Evolutionary conservation across 768 basidiomycete species (phyloP).

Genomic region (Pisolithus microcarpus): DNA sequence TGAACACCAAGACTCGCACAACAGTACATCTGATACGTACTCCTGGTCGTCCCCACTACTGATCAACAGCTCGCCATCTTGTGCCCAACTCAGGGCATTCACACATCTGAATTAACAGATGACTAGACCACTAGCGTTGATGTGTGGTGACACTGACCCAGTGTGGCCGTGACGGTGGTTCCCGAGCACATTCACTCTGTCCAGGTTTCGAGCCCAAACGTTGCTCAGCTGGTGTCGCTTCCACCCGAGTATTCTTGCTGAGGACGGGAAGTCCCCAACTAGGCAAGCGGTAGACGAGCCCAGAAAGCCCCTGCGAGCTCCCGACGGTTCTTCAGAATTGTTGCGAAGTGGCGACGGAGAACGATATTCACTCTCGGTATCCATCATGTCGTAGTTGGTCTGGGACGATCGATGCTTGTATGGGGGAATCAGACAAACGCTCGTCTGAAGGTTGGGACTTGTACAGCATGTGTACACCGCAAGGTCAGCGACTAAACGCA

Average conservation of each 20-base stretch:
- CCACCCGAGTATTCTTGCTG: constrained; percentile 18
- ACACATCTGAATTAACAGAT: constrained; percentile 53
- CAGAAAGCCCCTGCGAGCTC: neutral
- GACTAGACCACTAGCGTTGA: neutral
- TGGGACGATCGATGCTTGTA: neutral
- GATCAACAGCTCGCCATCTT: constrained; percentile 55
- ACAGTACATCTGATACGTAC: constrained; percentile 26
- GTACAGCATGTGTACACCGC: no score
- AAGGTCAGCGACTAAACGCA: no score
- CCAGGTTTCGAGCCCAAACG: constrained; percentile 32
- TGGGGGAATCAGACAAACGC: neutral
- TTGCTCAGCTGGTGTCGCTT: constrained; percentile 17
- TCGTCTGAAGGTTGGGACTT: neutral
- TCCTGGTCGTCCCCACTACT: constrained; percentile 72
- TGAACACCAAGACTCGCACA: neutral
- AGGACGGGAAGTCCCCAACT: constrained; percentile 11
- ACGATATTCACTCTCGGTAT: neutral
- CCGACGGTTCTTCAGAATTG: constrained; percentile 1
- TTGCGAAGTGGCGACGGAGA: constrained; percentile 10
- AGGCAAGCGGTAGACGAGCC: neutral
- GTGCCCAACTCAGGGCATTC: constrained; percentile 71
- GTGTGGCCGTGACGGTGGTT: constrained; percentile 54
- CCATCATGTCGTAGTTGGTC: neutral
- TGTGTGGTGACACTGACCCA: constrained; percentile 39
- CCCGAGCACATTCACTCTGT: constrained; percentile 72